phyloP scores from a whole-genome alignment of 352 stramenopile species.

The Phytopythium oedochilum region DNA sequence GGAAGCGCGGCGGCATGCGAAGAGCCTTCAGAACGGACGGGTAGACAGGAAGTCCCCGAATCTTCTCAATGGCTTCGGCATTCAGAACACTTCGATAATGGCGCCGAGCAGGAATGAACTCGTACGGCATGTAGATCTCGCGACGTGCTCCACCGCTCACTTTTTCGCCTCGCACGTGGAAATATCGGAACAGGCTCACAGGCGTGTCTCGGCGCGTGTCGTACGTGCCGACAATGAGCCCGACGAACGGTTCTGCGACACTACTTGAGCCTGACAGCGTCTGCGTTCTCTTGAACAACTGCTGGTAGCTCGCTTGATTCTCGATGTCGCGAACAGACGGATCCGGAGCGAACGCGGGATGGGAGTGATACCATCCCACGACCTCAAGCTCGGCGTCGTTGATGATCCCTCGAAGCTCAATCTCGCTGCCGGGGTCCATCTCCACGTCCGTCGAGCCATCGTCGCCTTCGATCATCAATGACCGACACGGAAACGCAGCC shows the following conservation, averaged over 20 bases:
- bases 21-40: slow-evolving; percentile 21
- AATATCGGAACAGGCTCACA: slow-evolving; percentile 82
- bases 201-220: slow-evolving; percentile 72
- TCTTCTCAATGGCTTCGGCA: slow-evolving; percentile 31
- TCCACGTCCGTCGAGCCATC: slow-evolving; percentile 93
- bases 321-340: slow-evolving; percentile 93
- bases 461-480: slow-evolving; percentile 84
- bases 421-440: slow-evolving; percentile 92
- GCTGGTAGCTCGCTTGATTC: slow-evolving; percentile 93
- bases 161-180: slow-evolving; percentile 69
- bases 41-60: slow-evolving; percentile 34
- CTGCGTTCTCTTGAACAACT: slow-evolving; percentile 72
- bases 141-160: slow-evolving; percentile 43
- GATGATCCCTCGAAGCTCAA: slow-evolving; percentile 90
- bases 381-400: slow-evolving; percentile 84
- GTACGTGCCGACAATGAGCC: slow-evolving; percentile 93
- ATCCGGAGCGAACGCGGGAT: slow-evolving; percentile 91
- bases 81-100: slow-evolving; percentile 46
- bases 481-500: slow-evolving; percentile 91
- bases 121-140: slow-evolving; percentile 67
- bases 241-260: slow-evolving; percentile 88
- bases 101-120: slow-evolving; percentile 47
- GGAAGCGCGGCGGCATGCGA: slow-evolving; percentile 10
- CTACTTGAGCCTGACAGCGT: slow-evolving; percentile 8
- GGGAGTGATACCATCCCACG: slow-evolving; percentile 95